Base-by-base conservation (phyloP, 225 moss, liverwort and hornwort species). In the Rhytidiadelphus loreus region DNA sequence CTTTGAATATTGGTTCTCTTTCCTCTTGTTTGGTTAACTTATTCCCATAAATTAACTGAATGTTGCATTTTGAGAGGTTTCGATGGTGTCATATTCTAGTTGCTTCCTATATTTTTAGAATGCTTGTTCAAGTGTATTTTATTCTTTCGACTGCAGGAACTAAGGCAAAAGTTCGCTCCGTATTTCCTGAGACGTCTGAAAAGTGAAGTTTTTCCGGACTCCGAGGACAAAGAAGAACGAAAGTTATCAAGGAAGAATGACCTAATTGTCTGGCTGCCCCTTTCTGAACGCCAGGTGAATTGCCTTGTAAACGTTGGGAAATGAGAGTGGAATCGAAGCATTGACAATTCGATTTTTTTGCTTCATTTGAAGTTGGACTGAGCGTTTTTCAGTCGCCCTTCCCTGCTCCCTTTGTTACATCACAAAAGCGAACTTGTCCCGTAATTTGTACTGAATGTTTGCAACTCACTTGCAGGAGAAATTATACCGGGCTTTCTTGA, bases 131-230 rank as follows among this genome's bases (percentile, higher is more conserved):
- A 59, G 16, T 74, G 43, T 22, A 43, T 35, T 79, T 13, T 33
- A 73, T 52, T 83, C 74, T 14, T 77, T 30, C 4, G 24, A 85
- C 59, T 88, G 87, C 95, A 99, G 99, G 96, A 97, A 52, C 86
- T 99, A 85, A 94, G 99, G 83, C 91, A 96, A 82, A 96, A 95
- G 87, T 94, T 99, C 26, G 95, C 93, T 35, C 99, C 99, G 24
- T 97, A 92, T 86, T 99, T 99, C 77, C 90, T 99, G 64, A 93
- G 99, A 57, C 99, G 99, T 62, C 81, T 99, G 88, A 99, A 99
- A 87, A 95, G 96, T 87, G 99, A 97, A 88, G 97, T 99, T 55
- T 99, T 99, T 82, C 96, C 97, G 14, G 96, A 96, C 29, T 92
- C 96, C 43, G 91, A 89, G 33, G 86, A 90, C 82, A 93, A 88